These are phyloP conservation scores for Verticillium klebahnii DNA, from an alignment of 2,329 filamentous ascomycete species.

Conservation along the genomic window DNA sequence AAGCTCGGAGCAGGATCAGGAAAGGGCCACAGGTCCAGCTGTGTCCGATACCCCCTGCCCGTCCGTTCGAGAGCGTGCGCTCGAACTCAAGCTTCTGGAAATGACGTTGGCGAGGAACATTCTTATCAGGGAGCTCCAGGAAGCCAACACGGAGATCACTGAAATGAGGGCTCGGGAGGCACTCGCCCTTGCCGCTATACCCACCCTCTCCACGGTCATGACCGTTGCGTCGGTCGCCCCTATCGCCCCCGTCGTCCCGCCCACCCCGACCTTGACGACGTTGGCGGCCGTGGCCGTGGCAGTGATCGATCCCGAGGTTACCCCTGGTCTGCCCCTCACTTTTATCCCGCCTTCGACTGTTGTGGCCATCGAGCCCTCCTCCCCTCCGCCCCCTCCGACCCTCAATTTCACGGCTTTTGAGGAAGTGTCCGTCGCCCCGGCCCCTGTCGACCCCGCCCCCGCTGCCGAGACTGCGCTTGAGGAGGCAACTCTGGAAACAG, in stretches of 20 bases:
- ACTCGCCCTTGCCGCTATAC: neutral
- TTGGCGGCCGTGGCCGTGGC: neutral
- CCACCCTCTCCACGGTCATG: neutral
- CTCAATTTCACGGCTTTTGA: neutral
- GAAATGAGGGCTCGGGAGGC: neutral
- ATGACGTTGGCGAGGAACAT: neutral
- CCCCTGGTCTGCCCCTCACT: neutral
- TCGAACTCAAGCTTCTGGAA: neutral
- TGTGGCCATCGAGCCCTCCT: neutral
- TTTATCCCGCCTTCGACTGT: neutral
- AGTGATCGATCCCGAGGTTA: neutral
- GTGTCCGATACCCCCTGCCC: neutral
- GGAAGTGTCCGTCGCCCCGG: neutral
- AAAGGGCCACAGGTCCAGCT: neutral
- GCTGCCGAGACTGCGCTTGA: neutral
- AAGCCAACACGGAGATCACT: neutral
- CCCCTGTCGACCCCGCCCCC: neutral
- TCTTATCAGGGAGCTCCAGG: neutral
- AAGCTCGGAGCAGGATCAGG: neutral
- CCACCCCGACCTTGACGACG: neutral
- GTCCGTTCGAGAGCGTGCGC: neutral
- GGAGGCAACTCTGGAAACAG: neutral
- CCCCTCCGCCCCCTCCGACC: neutral
- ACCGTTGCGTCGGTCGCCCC: neutral
- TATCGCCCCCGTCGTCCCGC: neutral